phyloP scores from a whole-genome alignment of 2,329 filamentous ascomycete species.

The Ophiostoma perfectum region DNA sequence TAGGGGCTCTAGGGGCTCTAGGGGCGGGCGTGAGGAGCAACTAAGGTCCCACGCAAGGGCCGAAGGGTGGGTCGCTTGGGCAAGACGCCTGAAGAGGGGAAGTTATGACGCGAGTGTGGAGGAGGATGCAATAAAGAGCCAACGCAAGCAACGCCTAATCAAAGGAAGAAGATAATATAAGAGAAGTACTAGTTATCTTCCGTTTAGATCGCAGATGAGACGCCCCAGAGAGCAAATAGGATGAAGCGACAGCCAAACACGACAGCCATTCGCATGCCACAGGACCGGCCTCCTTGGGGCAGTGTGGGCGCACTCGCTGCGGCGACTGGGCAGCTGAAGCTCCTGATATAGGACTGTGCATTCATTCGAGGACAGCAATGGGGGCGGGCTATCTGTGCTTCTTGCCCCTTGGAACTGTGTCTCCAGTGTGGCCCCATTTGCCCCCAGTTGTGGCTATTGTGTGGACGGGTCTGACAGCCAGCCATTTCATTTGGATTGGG shows the following conservation, averaged over 20 bases:
- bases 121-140: neutral
- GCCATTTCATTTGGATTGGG: neutral
- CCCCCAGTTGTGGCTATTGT: slow-evolving; percentile 1
- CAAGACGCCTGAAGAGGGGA: slow-evolving; percentile 5
- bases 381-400: too few species aligned
- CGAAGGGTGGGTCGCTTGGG: neutral
- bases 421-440: neutral
- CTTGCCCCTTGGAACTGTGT: too few species aligned
- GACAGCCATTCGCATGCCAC: neutral
- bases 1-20: neutral
- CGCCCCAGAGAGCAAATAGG: too few species aligned
- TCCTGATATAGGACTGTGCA: too few species aligned
- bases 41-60: slow-evolving; percentile 1
- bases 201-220: too few species aligned
- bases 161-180: neutral
- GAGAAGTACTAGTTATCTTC: neutral
- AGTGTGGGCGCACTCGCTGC: neutral
- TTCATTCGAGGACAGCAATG: too few species aligned
- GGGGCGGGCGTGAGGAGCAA: neutral
- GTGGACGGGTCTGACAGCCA: neutral
- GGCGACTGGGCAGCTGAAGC: too few species aligned
- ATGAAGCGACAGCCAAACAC: neutral
- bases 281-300: neutral
- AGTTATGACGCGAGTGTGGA: slow-evolving; percentile 9
- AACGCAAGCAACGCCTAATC: neutral